phyloP scores from a whole-genome alignment of 768 basidiomycete species.

The Guyanaporus albipodus region DNA sequence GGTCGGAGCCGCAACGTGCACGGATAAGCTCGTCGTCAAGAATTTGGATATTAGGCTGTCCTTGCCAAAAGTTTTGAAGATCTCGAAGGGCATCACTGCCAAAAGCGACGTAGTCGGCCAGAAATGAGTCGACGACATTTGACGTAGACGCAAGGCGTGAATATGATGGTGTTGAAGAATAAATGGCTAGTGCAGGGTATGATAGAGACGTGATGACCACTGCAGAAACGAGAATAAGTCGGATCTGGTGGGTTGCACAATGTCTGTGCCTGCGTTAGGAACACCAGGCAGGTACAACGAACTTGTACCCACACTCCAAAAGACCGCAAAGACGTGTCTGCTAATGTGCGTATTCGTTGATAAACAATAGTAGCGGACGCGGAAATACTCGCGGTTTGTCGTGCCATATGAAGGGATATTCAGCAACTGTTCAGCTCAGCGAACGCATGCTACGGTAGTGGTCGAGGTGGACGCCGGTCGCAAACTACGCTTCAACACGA shows the following conservation, averaged over 20 bases:
- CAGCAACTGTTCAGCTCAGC: constrained; percentile 7
- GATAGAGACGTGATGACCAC: constrained; percentile 87
- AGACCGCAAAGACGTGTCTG: constrained; percentile 55
- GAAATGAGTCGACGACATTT: constrained; percentile 60
- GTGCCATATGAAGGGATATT: constrained; percentile 23
- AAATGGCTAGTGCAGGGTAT: constrained; percentile 85
- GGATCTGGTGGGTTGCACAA: constrained; percentile 86
- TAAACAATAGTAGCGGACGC: constrained; percentile 18
- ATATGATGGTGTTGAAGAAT: constrained; percentile 68
- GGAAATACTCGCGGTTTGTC: constrained; percentile 16
- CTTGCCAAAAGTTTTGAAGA: constrained; percentile 69
- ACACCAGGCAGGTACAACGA: not conserved
- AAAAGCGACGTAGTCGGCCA: constrained; percentile 49
- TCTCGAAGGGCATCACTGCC: constrained; percentile 56
- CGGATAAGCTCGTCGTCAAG: constrained; percentile 69
- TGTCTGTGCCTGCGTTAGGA: constrained; percentile 47
- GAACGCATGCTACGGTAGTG: constrained; percentile 14
- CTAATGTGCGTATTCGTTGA: constrained; percentile 37
- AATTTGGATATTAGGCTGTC: constrained; percentile 55
- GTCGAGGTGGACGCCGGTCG: not conserved
- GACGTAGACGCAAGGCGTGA: constrained; percentile 50
- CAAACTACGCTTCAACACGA: not conserved
- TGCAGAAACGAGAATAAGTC: constrained; percentile 82
- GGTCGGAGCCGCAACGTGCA: constrained; percentile 64
- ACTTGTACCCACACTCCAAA: constrained; percentile 72